Evolutionary conservation across 2,329 filamentous ascomycete species (phyloP).

Genomic region (Aspergillus pseudotamarii): DNA sequence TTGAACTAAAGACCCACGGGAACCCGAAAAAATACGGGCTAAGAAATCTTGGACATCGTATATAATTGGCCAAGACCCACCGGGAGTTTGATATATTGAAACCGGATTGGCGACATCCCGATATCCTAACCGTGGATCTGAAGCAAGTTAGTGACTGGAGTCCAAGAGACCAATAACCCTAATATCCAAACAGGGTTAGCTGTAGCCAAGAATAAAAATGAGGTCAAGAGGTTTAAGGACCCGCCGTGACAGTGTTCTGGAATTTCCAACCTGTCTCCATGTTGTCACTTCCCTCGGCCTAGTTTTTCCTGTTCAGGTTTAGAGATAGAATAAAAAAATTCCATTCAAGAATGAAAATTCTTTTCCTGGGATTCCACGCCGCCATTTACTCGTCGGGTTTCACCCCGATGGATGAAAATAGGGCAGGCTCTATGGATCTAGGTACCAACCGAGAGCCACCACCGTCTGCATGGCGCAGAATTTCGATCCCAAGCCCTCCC

Average conservation of each 20-base stretch:
- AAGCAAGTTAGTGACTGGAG: not conserved
- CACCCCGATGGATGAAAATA: not conserved
- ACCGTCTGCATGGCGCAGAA: not conserved
- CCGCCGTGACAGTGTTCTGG: slow-evolving; percentile 3
- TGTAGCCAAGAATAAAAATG: not conserved
- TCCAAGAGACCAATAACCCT: not conserved
- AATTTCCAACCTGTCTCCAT: not conserved
- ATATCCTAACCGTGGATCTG: not conserved
- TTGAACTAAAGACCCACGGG: not conserved
- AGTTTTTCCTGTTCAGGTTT: not conserved
- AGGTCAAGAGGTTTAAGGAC: not conserved
- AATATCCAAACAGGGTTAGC: not conserved
- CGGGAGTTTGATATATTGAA: not conserved
- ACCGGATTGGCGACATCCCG: not conserved
- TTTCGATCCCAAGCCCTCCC: not conserved
- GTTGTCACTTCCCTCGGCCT: too few species aligned
- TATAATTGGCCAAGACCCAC: not conserved
- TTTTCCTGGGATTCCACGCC: not conserved
- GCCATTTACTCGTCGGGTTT: not conserved
- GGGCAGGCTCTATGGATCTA: not conserved
- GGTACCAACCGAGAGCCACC: not conserved
- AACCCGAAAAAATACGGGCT: not conserved
- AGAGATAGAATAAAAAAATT: not conserved
- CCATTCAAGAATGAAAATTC: not conserved
- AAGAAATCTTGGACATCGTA: not conserved